Base-by-base conservation (phyloP, 176 grass and related monocot genomes). In the Saccharum officinarum region DNA sequence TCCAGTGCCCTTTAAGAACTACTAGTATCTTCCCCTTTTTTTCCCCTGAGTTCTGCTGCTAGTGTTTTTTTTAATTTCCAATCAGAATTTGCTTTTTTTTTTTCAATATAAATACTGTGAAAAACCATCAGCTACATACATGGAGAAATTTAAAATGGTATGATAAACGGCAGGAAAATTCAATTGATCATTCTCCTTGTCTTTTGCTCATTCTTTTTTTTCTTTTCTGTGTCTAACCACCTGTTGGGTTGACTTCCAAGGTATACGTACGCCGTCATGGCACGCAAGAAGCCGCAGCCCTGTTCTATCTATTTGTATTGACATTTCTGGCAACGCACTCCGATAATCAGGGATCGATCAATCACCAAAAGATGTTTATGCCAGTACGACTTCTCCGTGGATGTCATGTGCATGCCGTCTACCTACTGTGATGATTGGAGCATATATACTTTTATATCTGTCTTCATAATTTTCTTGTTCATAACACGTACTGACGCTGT, bases 341-440 rank as follows among this genome's bases (percentile, higher is more conserved):
- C 42, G 65, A 78, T 73, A n/a, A 66, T 79, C 75, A 41, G 54
- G 54, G 62, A 64, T 2, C 4, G 46, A 77, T 36, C 64, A 64
- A 20, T 86, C 71, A 61, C n/a, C 40, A 13, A 25, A 61, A 65
- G 33, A 82, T 16, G 41, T 13, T 18, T 22, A 73, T 74, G 38
- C 20, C 71, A 47, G 25, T 73, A 34, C 25, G 63, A 69, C 37
- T 61, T 69, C 72, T 65, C 64, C 83, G 64, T 86, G 18, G 20
- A 46, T 28, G 44, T 68, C 83, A 86, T 78, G 81, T 38, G 81
- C 64, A 8, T 37, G 76, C 64, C 7, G 23, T 67, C 20, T 80
- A 75, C 67, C 59, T 46, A 82, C 20, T 47, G 14, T 68, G 47
- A 89, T 70, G 76, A 76, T 61, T 85, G 57, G 57, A 23, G 57